Evolutionary conservation across 495 filamentous ascomycete genomes (phyloP).

Genomic region (Bathelium albidoporum): DNA sequence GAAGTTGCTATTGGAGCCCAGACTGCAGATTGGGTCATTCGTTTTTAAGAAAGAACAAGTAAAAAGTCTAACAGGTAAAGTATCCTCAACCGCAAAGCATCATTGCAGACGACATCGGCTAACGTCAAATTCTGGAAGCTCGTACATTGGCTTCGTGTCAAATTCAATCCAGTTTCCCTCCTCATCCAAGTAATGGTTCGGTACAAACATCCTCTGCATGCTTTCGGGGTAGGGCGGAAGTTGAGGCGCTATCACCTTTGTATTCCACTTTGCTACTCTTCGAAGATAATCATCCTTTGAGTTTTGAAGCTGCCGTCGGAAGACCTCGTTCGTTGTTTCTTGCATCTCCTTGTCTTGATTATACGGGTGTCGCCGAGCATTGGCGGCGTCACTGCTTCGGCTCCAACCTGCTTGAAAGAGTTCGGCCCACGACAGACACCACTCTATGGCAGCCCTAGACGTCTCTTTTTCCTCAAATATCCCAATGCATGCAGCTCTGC

Average conservation of each 20-base stretch:
- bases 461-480: neutral
- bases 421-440: neutral
- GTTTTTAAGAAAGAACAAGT: neutral
- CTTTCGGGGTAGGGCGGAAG: neutral
- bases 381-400: neutral
- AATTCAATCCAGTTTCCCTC: neutral
- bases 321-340: neutral
- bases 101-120: neutral
- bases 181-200: neutral
- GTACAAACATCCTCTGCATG: neutral
- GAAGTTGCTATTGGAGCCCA: neutral
- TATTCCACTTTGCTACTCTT: neutral
- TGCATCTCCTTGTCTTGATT: neutral
- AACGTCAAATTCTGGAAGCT: neutral
- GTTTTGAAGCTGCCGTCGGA: neutral
- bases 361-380: neutral
- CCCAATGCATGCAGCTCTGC: neutral
- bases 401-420: neutral
- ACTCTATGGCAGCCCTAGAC: neutral
- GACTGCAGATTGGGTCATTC: neutral
- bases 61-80: neutral
- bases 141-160: neutral
- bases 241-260: neutral
- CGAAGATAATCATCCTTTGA: neutral
- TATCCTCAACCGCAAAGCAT: neutral